Percentiles rank a stretch among this genome's conserved stretches.
phyloP scores from a whole-genome alignment of 2,329 filamentous ascomycete species.

The Dendrostoma leiphaemia region DNA sequence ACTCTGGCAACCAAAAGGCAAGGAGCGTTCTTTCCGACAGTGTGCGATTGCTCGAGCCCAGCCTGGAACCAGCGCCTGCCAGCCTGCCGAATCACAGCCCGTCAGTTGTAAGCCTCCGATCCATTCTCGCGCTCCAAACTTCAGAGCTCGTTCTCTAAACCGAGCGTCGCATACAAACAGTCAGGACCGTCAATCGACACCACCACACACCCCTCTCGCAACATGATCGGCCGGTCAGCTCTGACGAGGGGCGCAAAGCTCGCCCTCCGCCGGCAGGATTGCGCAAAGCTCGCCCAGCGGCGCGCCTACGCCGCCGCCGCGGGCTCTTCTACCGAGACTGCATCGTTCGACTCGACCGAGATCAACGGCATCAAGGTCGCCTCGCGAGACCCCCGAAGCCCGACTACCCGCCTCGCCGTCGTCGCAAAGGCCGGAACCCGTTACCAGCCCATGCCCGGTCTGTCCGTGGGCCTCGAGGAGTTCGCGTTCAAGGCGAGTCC shows the following conservation, averaged over 20 bases:
- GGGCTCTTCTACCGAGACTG: conserved; percentile 58
- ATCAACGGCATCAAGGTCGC: conserved; percentile 88
- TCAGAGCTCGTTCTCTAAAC: conserved; percentile 24
- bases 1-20: background rate
- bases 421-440: conserved; percentile 93
- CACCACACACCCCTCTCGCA: conserved; percentile 50
- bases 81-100: conserved; percentile 14
- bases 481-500: conserved; percentile 89
- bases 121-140: conserved; percentile 19
- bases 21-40: background rate
- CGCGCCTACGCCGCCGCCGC: conserved; percentile 58
- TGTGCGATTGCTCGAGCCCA: conserved; percentile 2
- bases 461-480: conserved; percentile 86
- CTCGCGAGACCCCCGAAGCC: conserved; percentile 82
- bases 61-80: background rate
- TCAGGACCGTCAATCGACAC: conserved; percentile 50
- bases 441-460: conserved; percentile 85
- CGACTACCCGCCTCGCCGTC: conserved; percentile 86
- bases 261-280: conserved; percentile 55
- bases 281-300: conserved; percentile 50
- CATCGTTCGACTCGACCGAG: conserved; percentile 85
- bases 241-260: conserved; percentile 58
- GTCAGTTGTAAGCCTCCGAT: conserved; percentile 14
- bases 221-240: conserved; percentile 61
- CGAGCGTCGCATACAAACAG: conserved; percentile 24